Evolutionary conservation across 2,329 filamentous ascomycete genomes (phyloP).

Genomic region (Stromatinia cepivora): DNA sequence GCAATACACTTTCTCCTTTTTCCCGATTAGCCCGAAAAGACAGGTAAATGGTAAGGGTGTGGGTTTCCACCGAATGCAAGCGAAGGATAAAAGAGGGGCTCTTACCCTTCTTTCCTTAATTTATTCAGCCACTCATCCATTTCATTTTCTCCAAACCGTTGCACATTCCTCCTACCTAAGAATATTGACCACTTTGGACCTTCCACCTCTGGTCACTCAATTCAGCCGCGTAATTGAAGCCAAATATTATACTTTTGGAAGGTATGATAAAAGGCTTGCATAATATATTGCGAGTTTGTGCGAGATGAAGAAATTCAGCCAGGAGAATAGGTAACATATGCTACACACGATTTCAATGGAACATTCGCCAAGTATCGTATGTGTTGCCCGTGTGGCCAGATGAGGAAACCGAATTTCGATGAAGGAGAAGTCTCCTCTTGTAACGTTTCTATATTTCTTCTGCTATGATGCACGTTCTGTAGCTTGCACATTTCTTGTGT

Average conservation of each 20-base stretch:
- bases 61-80: neutral
- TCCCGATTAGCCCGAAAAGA: neutral
- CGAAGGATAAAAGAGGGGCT: neutral
- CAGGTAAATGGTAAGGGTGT: neutral
- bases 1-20: neutral
- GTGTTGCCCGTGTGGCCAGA: neutral
- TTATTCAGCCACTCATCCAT: neutral
- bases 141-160: constrained; percentile 7
- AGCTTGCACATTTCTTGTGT: neutral
- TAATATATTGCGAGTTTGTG: neutral
- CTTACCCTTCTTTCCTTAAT: neutral
- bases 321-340: neutral
- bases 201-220: neutral
- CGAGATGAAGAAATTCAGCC: neutral
- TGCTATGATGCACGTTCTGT: constrained; percentile 5
- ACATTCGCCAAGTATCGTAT: constrained; percentile 9
- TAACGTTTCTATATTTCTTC: constrained; percentile 17
- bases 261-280: constrained; percentile 18
- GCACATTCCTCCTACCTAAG: neutral
- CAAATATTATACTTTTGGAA: constrained; percentile 9
- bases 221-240: constrained; percentile 11
- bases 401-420: constrained; percentile 1
- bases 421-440: constrained; percentile 16
- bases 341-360: neutral
- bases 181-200: neutral